Base-by-base conservation (phyloP, 768 basidiomycete species). In the Tulasnella sp. region DNA sequence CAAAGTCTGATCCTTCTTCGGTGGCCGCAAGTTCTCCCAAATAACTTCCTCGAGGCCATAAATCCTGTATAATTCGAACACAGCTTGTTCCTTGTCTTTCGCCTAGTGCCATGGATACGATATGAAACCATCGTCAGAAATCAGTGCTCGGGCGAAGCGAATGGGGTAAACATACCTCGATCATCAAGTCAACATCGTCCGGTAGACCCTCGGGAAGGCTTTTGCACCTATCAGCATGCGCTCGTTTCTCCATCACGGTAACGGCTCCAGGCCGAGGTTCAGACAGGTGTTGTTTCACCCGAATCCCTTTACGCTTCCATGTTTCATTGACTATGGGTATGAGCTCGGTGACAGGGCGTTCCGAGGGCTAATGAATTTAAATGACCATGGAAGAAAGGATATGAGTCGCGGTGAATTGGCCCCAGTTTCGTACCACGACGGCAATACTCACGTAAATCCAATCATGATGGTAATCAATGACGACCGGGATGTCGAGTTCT, bases 61-160 rank as follows among this genome's bases (percentile, higher is more conserved):
- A 38, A 92, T 90, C 76, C 94, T 82, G 81, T 93, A 90, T 67
- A 97, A 80, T 78, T 96, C 89, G 76, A 97, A 87, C 6, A 97
- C 95, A 1, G 95, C 96, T 81, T 96, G 96, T 82, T 97, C 96
- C 83, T 96, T 93, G 82, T 93, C 93, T 82, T 95, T 94, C 2
- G 93, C 93, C 86, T 83, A 72, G 29, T n/a, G n/a, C n/a, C n/a
- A n/a, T n/a, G 38, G 36, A 58, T 31, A 42, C 31, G 25, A 22
- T 14, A 12, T 5, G 31, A 17, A 58, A 39, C 12, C 3, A 75
- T 38, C n/a, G 3, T 19, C 15, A 52, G 22, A 0, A 64, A 19
- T n/a, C 19, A 34, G 17, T 68, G 25, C 3, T 25, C 6, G 58
- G 49, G 19, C 22, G 31, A 22, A n/a, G 22, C 25, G 58, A 19